These are phyloP conservation scores for Diutina pseudorugosa DNA, from an alignment of 1,139 yeast species.

Conservation along the genomic window DNA sequence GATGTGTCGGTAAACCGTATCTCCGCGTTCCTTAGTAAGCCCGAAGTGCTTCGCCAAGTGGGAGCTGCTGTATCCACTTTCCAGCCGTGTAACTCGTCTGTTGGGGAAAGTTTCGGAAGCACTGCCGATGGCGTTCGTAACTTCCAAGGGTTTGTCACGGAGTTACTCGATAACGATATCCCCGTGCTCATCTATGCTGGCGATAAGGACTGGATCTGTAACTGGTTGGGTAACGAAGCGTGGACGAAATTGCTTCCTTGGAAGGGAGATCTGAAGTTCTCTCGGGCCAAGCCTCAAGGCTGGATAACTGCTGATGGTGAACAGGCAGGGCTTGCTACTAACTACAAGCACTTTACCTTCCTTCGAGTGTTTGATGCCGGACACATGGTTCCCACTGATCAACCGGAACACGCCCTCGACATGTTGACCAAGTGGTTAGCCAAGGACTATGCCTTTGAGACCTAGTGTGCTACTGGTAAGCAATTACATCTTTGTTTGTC, in stretches of 20 bases:
- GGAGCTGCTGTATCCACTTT: background rate
- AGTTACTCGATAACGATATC: background rate
- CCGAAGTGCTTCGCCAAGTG: background rate
- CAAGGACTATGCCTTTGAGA: background rate
- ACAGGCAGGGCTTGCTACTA: background rate
- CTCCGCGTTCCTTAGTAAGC: background rate
- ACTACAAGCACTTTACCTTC: background rate
- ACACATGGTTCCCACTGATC: constrained; percentile 1
- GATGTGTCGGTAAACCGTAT: background rate
- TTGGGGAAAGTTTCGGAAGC: background rate
- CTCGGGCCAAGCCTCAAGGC: background rate
- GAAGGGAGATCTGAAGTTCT: background rate
- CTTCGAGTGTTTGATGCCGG: constrained; percentile 2
- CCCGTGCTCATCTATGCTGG: constrained; percentile 2
- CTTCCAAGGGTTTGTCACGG: background rate
- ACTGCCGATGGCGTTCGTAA: background rate
- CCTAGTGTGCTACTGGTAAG: background rate
- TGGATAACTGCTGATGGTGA: background rate
- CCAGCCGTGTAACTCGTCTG: background rate
- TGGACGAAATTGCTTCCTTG: background rate
- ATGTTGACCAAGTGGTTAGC: background rate
- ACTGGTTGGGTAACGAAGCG: constrained; percentile 3
- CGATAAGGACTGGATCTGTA: background rate
- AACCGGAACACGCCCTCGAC: background rate
- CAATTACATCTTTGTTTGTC: too few species aligned